Percentiles rank a stretch among this genome's conserved stretches.
phyloP scores from a whole-genome alignment of 768 basidiomycete genomes.

The Suillus cothurnatus region DNA sequence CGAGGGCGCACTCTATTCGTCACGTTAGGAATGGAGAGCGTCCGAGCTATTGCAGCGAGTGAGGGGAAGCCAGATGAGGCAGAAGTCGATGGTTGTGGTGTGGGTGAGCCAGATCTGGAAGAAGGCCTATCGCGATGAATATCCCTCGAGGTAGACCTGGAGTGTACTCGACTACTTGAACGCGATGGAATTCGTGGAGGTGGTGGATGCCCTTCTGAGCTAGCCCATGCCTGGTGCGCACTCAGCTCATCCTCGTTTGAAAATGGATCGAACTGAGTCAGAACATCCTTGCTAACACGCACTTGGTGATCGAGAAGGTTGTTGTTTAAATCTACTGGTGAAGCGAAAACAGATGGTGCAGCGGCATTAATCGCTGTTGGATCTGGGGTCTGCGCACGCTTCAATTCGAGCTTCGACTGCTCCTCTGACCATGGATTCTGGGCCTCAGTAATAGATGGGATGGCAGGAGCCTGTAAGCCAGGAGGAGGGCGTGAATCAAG shows the following conservation, averaged over 20 bases:
- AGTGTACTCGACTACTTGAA: conserved; percentile 9
- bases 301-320: conserved; percentile 15
- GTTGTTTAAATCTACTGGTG: conserved; percentile 8
- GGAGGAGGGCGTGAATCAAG: conserved; percentile 1
- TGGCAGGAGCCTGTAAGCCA: background rate
- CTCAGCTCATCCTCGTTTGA: conserved; percentile 56
- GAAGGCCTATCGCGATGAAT: conserved; percentile 5
- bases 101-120: conserved; percentile 27
- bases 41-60: conserved; percentile 65
- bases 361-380: conserved; percentile 44
- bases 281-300: conserved; percentile 39
- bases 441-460: conserved; percentile 1
- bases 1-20: conserved; percentile 41
- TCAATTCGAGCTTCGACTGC: conserved; percentile 12
- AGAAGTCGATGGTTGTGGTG: conserved; percentile 17
- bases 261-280: conserved; percentile 72
- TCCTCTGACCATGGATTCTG: conserved; percentile 25
- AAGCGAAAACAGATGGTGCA: conserved; percentile 37
- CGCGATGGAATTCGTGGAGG: conserved; percentile 37
- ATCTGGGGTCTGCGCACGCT: conserved; percentile 40
- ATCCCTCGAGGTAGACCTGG: conserved; percentile 15
- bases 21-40: conserved; percentile 57
- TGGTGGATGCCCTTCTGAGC: conserved; percentile 63
- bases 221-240: conserved; percentile 67
- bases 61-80: conserved; percentile 54